phyloP scores from a whole-genome alignment of 371 early-diverging fungal genomes.

The Vairimorpha apis region DNA sequence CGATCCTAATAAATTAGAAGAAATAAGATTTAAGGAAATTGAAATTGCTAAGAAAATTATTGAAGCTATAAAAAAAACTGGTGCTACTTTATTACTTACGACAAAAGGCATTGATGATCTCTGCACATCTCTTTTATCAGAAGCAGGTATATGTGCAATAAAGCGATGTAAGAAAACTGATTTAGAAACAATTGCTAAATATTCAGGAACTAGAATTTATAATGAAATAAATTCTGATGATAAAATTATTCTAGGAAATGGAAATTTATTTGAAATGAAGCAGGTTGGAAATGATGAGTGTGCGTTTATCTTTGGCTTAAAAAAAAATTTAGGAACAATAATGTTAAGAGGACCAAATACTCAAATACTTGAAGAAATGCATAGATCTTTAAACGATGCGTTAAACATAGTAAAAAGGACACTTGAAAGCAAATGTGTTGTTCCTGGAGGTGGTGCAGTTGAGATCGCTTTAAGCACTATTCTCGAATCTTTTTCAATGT shows the following conservation, averaged over 20 bases:
- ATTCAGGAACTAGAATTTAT: slow-evolving; percentile 85
- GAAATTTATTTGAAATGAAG: slow-evolving; percentile 73
- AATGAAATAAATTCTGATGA: slow-evolving; percentile 65
- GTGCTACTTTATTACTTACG: slow-evolving; percentile 93
- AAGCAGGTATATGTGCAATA: slow-evolving; percentile 81
- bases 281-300: slow-evolving; percentile 77
- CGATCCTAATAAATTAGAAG: slow-evolving; percentile 91
- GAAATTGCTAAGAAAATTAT: slow-evolving; percentile 89
- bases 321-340: slow-evolving; percentile 73
- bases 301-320: slow-evolving; percentile 82
- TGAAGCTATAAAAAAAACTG: slow-evolving; percentile 82
- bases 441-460: slow-evolving; percentile 98
- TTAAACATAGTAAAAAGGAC: slow-evolving; percentile 94
- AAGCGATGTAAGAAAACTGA: slow-evolving; percentile 93
- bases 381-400: slow-evolving; percentile 90
- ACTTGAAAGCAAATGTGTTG: slow-evolving; percentile 85
- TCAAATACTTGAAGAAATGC: slow-evolving; percentile 95
- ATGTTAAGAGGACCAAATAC: slow-evolving; percentile 90
- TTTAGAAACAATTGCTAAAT: slow-evolving; percentile 87
- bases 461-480: slow-evolving; percentile 91
- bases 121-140: slow-evolving; percentile 89
- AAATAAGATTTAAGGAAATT: slow-evolving; percentile 84
- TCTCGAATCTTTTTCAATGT: slow-evolving; percentile 87
- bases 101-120: slow-evolving; percentile 98
- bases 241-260: slow-evolving; percentile 68